phyloP scores from a whole-genome alignment of 495 filamentous ascomycete genomes.

The Penicillium odoratum region DNA sequence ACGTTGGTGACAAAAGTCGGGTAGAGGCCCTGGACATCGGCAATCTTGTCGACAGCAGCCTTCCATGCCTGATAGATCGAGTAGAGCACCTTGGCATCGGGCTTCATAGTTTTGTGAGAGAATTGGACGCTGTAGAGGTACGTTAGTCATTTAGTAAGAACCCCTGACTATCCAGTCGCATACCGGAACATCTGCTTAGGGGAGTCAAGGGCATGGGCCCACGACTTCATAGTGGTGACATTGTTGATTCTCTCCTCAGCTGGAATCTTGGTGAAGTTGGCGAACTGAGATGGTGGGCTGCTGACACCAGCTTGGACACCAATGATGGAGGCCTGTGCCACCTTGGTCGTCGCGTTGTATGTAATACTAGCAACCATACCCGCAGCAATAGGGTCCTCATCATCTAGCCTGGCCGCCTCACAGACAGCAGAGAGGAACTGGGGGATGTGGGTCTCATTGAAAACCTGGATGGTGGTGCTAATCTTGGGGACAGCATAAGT shows the following conservation, averaged over 20 bases:
- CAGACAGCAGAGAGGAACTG: conserved; percentile 22
- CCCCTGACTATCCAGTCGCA: not conserved
- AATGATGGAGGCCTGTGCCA: conserved; percentile 15
- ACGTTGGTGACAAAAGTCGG: conserved; percentile 32
- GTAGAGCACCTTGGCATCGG: conserved; percentile 20
- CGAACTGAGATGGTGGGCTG: conserved; percentile 28
- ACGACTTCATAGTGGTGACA: conserved; percentile 23
- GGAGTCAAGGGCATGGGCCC: conserved; percentile 20
- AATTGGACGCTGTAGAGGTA: conserved; percentile 20
- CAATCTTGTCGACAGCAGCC: conserved; percentile 19
- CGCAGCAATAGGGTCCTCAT: conserved; percentile 22
- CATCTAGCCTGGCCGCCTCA: conserved; percentile 18
- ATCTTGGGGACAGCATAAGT: conserved; percentile 44
- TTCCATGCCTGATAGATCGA: conserved; percentile 31
- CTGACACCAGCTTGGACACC: conserved; percentile 32
- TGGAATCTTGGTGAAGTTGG: conserved; percentile 28
- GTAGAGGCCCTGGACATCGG: conserved; percentile 30
- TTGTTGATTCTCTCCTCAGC: conserved; percentile 20
- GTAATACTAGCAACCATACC: conserved; percentile 24
- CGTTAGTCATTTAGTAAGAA: too few species aligned
- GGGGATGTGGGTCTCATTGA: conserved; percentile 27
- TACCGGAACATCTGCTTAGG: conserved; percentile 35
- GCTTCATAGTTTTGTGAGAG: conserved; percentile 25
- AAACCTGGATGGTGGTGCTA: conserved; percentile 36
- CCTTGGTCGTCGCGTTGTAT: conserved; percentile 26